Conservation (phyloP, 345 rosid species). For the Eucalyptus pumila region DNA sequence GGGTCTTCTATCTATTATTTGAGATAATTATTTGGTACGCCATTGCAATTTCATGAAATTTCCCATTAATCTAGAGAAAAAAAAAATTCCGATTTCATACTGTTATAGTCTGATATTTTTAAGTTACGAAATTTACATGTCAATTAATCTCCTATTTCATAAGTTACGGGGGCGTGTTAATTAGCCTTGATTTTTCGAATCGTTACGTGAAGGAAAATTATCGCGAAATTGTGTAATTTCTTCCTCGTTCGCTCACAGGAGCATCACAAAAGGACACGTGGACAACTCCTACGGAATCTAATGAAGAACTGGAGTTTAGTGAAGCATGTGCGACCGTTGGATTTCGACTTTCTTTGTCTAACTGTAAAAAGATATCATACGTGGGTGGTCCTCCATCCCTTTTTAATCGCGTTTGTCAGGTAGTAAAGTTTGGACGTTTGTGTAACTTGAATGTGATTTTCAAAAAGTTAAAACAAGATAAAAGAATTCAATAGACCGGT, state of each 20-base stretch:
- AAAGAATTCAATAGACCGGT: neutral
- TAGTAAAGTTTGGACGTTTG: neutral
- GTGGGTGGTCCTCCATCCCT: neutral
- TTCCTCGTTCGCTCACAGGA: neutral
- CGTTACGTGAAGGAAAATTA: neutral
- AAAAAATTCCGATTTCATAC: neutral
- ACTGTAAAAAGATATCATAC: neutral
- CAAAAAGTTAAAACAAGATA: neutral
- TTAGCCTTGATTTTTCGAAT: neutral
- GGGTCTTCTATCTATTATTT: neutral
- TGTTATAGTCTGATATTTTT: neutral
- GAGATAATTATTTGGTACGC: neutral
- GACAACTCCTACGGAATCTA: neutral
- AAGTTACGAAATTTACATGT: neutral
- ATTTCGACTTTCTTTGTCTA: neutral
- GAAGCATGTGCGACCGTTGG: neutral
- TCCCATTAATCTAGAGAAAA: neutral
- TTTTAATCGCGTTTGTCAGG: neutral
- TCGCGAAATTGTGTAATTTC: neutral
- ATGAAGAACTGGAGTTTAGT: neutral
- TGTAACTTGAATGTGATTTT: neutral
- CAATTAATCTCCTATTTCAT: neutral
- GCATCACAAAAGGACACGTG: neutral
- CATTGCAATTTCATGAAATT: neutral
- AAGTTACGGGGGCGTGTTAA: neutral